Conservation (phyloP, 2,329 filamentous ascomycete genomes). For the Hirsutella rhossiliensis region DNA sequence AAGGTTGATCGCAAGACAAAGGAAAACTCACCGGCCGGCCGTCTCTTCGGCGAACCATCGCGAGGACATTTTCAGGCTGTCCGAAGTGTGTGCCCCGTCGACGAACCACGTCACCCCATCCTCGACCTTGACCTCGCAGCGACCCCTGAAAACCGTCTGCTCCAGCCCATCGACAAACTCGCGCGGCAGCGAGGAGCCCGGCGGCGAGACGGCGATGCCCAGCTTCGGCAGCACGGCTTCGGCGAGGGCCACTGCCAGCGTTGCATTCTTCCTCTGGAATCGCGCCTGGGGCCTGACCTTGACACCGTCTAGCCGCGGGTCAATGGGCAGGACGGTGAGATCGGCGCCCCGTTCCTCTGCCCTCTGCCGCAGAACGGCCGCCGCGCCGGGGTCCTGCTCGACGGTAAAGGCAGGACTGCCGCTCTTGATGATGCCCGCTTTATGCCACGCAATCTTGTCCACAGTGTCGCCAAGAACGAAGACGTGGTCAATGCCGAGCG, state of each 20-base stretch:
- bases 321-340: constrained; percentile 32
- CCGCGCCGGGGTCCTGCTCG: constrained; percentile 33
- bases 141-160: constrained; percentile 63
- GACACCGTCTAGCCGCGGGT: constrained; percentile 32
- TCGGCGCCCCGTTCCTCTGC: constrained; percentile 39
- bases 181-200: constrained; percentile 32
- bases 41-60: constrained; percentile 62
- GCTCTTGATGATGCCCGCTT: constrained; percentile 57
- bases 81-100: constrained; percentile 85
- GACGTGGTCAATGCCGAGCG: constrained; percentile 60
- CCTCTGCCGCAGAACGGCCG: constrained; percentile 32
- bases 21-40: constrained; percentile 15
- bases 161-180: constrained; percentile 65
- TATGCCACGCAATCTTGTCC: constrained; percentile 61
- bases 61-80: constrained; percentile 73
- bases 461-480: constrained; percentile 49
- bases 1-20: neutral
- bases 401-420: constrained; percentile 46
- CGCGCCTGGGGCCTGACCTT: constrained; percentile 36
- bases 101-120: constrained; percentile 65
- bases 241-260: constrained; percentile 38
- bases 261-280: constrained; percentile 50
- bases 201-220: constrained; percentile 16
- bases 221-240: constrained; percentile 35
- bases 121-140: constrained; percentile 54